Percentiles rank a stretch among this genome's conserved stretches.
Evolutionary conservation across 2,329 filamentous ascomycete genomes (phyloP).

Genomic region (Apiospora marii): DNA sequence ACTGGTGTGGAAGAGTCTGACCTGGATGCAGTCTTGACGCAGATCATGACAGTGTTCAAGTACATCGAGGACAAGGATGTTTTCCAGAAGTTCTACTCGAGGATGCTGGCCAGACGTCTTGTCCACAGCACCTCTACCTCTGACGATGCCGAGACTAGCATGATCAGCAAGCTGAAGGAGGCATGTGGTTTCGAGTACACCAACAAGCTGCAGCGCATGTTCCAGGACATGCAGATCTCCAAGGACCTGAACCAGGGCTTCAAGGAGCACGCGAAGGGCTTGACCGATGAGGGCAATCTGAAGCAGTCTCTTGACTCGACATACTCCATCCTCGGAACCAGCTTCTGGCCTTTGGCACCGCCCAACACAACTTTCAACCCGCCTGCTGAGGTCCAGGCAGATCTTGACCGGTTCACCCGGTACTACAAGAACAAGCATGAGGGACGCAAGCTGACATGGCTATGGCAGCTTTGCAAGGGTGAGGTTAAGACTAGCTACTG

Average conservation of each 20-base stretch:
- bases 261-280: conserved; percentile 74
- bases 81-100: conserved; percentile 99
- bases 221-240: conserved; percentile 99
- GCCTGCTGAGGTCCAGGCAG: conserved; percentile 82
- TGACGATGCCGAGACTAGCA: conserved; percentile 96
- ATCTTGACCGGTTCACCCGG: conserved; percentile 86
- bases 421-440: conserved; percentile 98
- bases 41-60: conserved; percentile 99
- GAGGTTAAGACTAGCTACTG: conserved; percentile 95
- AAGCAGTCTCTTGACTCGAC: conserved; percentile 82
- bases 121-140: conserved; percentile 96
- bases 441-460: conserved; percentile 94
- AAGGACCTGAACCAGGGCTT: conserved; percentile 95
- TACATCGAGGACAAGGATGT: conserved; percentile 99
- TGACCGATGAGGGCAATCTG: conserved; percentile 54
- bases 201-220: conserved; percentile 99
- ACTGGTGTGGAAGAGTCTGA: conserved; percentile 94
- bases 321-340: conserved; percentile 93
- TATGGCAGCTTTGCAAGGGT: conserved; percentile 98
- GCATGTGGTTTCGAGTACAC: conserved; percentile 99
- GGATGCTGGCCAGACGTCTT: conserved; percentile 92
- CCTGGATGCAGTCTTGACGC: conserved; percentile 83
- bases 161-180: conserved; percentile 99
- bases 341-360: conserved; percentile 93
- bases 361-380: conserved; percentile 90